phyloP scores from a whole-genome alignment of 2,329 filamentous ascomycete genomes.

The Aspergillus candidus region DNA sequence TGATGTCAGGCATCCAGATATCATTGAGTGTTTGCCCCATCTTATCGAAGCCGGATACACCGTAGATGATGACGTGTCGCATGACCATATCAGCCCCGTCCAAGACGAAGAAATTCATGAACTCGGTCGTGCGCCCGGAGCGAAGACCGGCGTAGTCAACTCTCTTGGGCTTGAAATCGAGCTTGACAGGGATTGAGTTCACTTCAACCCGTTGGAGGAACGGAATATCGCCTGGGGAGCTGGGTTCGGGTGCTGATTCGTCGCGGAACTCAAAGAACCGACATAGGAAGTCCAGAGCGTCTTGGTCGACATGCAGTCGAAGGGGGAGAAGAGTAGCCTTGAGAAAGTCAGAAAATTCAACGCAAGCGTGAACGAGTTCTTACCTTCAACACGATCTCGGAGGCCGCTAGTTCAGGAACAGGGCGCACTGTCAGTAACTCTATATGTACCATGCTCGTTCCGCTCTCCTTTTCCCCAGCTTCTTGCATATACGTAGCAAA shows the following conservation, averaged over 20 bases:
- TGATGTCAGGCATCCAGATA: slow-evolving; percentile 94
- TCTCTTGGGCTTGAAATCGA: slow-evolving; percentile 98
- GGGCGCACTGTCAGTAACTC: slow-evolving; percentile 86
- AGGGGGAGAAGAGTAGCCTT: slow-evolving; percentile 70
- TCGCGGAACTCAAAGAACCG: slow-evolving; percentile 98
- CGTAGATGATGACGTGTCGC: slow-evolving; percentile 85
- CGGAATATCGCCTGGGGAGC: slow-evolving; percentile 63
- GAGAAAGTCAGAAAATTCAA: slow-evolving; percentile 11
- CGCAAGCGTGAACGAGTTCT: slow-evolving; percentile 9
- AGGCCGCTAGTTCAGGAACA: slow-evolving; percentile 73
- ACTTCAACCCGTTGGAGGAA: slow-evolving; percentile 90
- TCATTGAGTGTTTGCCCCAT: slow-evolving; percentile 87
- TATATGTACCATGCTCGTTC: slow-evolving; percentile 81
- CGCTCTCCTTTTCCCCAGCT: slow-evolving; percentile 77
- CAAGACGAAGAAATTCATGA: slow-evolving; percentile 96
- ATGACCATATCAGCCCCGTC: slow-evolving; percentile 83
- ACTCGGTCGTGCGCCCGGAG: slow-evolving; percentile 90
- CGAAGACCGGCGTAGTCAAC: slow-evolving; percentile 90
- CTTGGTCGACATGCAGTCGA: slow-evolving; percentile 90
- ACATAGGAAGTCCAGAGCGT: slow-evolving; percentile 93
- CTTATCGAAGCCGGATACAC: slow-evolving; percentile 82
- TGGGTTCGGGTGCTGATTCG: slow-evolving; percentile 49
- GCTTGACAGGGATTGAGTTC: slow-evolving; percentile 71
- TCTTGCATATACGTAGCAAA: slow-evolving; percentile 92
- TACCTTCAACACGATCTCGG: slow-evolving; percentile 77